These are phyloP conservation scores for Pilatotrama ljubarskyi DNA, from an alignment of 768 basidiomycete species.

Conservation along the genomic window DNA sequence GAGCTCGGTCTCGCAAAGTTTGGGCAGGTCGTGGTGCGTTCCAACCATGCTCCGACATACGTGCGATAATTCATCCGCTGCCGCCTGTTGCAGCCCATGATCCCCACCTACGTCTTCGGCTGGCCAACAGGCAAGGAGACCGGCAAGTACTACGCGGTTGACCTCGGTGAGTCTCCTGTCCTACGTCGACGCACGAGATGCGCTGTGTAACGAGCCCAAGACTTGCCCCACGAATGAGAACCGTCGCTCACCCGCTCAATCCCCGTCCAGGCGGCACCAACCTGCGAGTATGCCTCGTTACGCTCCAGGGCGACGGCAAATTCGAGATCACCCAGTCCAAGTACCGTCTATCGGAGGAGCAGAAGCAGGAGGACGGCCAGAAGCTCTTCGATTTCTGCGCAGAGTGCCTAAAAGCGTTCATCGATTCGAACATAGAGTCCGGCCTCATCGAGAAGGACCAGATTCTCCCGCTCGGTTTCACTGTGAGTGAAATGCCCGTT, in stretches of 20 bases:
- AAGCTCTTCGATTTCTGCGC: slow-evolving; percentile 97
- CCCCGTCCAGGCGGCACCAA: slow-evolving; percentile 78
- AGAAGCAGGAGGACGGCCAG: slow-evolving; percentile 97
- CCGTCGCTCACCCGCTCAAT: background rate
- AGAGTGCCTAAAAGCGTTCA: slow-evolving; percentile 86
- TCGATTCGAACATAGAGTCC: slow-evolving; percentile 66
- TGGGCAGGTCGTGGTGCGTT: slow-evolving; percentile 84
- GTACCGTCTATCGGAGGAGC: slow-evolving; percentile 95
- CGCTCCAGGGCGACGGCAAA: slow-evolving; percentile 87
- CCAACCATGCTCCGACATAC: background rate
- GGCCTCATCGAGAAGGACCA: slow-evolving; percentile 54
- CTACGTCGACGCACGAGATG: background rate
- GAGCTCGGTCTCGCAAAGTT: slow-evolving; percentile 83
- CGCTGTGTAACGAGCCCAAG: too few relatives aligned
- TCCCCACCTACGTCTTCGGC: slow-evolving; percentile 94
- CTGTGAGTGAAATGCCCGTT: slow-evolving; percentile 53
- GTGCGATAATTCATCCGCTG: background rate
- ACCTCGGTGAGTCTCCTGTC: slow-evolving; percentile 61
- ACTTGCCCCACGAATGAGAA: background rate
- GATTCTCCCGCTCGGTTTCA: slow-evolving; percentile 86
- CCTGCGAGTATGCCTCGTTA: slow-evolving; percentile 96
- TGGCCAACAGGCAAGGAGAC: slow-evolving; percentile 91
- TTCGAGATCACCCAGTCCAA: slow-evolving; percentile 98
- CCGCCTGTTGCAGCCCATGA: slow-evolving; percentile 69
- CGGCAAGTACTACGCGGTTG: slow-evolving; percentile 88